Evolutionary conservation across 176 grass and related monocot genomes (phyloP), one percentile per base, ranked within the genome.

Genomic region (Triticum monococcum): DNA sequence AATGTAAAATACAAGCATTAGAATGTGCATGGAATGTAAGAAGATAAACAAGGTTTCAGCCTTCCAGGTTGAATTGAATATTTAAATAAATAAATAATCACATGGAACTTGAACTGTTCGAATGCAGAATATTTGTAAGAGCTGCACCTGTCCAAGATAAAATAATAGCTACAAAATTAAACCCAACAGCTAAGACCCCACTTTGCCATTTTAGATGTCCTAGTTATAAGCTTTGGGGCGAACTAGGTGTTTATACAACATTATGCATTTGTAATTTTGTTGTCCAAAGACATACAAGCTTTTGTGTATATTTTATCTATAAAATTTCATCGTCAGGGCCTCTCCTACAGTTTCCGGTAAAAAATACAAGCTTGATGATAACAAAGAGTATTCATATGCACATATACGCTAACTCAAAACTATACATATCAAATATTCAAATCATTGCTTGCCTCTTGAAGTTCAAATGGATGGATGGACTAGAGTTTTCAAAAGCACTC

Each of bases 1-100:
- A 59, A 86, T 69, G 84, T 43, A 72, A 54, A 82, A 72, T 68
- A 77, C 1, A 54, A 83, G 16, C 22, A 81, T 52, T 46, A 88
- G 75, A 38, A 26, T 54, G 61, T 2, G 32, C 12, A 43, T 62
- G 38, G 9, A 80, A 48, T 75, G 4, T 77, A 12, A 43, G 22
- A 25, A 80, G 12, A 43, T 75, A 66, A 59, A 35, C n/a, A 24
- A 50, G 57, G 52, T 65, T 59, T 59, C 7, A 22, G 54, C 20
- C 18, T 57, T 50, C 71, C 12, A 74, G 43, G 23, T 16, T 24
- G 14, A 80, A 73, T 64, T 23, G 50, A 28, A 64, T 38, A 65
- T 18, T 43, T 82, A 83, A 81, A 33, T 33, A 33, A 33, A 33
- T 33, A 33, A 33, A 70, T 61, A 30, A 89, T 76, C 36, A 68